These are phyloP conservation scores for Aspergillus flavus DNA, from an alignment of 2,329 filamentous ascomycete genomes.

Conservation along the genomic window DNA sequence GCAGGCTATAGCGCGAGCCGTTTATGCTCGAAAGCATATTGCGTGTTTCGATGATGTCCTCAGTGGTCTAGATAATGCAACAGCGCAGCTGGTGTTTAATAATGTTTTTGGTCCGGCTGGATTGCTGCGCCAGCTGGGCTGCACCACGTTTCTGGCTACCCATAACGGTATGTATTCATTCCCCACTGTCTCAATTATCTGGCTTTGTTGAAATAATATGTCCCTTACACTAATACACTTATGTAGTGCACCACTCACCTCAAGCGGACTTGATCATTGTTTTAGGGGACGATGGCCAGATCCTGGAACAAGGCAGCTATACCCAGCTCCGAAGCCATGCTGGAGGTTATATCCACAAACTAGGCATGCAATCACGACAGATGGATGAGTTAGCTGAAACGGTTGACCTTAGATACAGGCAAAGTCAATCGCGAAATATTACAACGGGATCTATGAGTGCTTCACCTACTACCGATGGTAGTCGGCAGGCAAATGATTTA, in stretches of 20 bases:
- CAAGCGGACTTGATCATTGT: slow-evolving; percentile 48
- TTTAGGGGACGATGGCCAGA: slow-evolving; percentile 29
- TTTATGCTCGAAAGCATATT: slow-evolving; percentile 46
- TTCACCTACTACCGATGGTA: background rate
- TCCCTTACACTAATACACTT: background rate
- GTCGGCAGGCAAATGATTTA: slow-evolving; percentile 10
- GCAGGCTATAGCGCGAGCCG: slow-evolving; percentile 43
- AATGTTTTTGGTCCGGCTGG: slow-evolving; percentile 46
- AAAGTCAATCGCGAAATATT: background rate
- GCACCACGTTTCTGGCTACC: slow-evolving; percentile 50
- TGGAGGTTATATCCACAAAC: background rate
- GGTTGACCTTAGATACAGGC: background rate
- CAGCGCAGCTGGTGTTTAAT: slow-evolving; percentile 42
- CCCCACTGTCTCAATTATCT: background rate
- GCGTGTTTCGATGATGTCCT: slow-evolving; percentile 48
- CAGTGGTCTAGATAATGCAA: slow-evolving; percentile 44
- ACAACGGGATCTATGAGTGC: background rate
- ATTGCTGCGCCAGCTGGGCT: slow-evolving; percentile 40
- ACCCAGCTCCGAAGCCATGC: slow-evolving; percentile 18
- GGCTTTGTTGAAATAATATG: background rate
- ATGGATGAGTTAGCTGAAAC: background rate
- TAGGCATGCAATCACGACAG: background rate
- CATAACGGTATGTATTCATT: slow-evolving; percentile 29
- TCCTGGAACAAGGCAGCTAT: slow-evolving; percentile 42
- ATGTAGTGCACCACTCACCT: slow-evolving; percentile 35